Percentiles rank a stretch among this genome's conserved stretches.
Conservation (phyloP, 148 eudicot species). For the Suaeda aralocaspica region DNA sequence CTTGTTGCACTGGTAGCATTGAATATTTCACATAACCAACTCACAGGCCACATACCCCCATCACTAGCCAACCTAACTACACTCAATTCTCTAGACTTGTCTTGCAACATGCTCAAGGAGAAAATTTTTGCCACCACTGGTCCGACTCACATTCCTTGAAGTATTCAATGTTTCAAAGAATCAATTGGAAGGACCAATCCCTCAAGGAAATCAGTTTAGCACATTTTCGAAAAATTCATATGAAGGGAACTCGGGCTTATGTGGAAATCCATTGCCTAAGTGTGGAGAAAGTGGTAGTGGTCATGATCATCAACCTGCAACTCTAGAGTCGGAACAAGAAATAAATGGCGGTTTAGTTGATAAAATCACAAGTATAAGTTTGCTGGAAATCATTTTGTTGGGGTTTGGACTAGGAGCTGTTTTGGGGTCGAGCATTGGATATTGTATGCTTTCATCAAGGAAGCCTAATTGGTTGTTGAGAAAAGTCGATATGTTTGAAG, state of each 20-base stretch:
- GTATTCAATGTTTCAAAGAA: conserved; percentile 2
- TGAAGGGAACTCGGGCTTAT: no score
- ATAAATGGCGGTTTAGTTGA: not conserved
- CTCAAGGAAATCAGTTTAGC: conserved; percentile 5
- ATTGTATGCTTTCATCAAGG: not conserved
- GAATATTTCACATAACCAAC: conserved; percentile 19
- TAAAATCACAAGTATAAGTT: not conserved
- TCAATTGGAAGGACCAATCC: not conserved
- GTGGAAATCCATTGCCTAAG: no score
- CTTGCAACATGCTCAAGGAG: conserved; percentile 15
- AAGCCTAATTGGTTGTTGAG: no score
- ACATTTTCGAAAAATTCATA: not conserved
- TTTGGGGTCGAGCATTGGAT: not conserved
- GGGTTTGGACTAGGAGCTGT: not conserved
- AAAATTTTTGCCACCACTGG: conserved; percentile 9
- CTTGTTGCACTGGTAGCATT: not conserved
- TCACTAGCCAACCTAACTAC: conserved; percentile 12
- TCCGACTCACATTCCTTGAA: conserved; percentile 6
- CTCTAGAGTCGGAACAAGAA: not conserved
- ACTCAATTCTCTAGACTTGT: conserved; percentile 19
- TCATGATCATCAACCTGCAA: no score
- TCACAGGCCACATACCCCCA: no score
- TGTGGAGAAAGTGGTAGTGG: no score
- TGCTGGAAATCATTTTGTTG: not conserved
- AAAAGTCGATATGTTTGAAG: no score